These are phyloP conservation scores for Podospora didyma DNA, from an alignment of 495 filamentous ascomycete genomes.

Conservation along the genomic window DNA sequence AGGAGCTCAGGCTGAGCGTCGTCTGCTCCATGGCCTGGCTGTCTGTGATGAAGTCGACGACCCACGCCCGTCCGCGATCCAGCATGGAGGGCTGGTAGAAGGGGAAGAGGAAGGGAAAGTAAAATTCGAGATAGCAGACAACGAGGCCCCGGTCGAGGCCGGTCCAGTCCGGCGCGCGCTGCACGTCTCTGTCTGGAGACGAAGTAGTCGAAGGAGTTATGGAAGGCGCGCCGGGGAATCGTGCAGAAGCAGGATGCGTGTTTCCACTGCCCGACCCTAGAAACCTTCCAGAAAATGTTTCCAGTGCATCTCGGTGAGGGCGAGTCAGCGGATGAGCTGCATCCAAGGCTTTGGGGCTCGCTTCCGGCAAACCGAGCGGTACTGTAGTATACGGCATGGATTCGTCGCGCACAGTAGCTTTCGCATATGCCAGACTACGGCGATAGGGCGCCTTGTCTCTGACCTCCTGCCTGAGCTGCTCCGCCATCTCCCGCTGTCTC, in stretches of 20 bases:
- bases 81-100: slow-evolving; percentile 15
- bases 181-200: neutral
- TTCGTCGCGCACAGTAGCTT: neutral
- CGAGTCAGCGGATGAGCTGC: neutral
- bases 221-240: neutral
- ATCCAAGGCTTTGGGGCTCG: neutral
- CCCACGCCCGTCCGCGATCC: slow-evolving; percentile 46
- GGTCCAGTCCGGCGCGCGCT: neutral
- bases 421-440: neutral
- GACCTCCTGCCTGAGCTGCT: neutral
- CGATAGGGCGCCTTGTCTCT: neutral
- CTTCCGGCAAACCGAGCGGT: neutral
- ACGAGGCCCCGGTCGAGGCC: neutral
- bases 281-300: neutral
- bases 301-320: neutral
- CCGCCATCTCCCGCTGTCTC: neutral
- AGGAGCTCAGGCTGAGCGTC: slow-evolving; percentile 42
- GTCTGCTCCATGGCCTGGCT: slow-evolving; percentile 45
- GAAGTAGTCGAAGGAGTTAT: neutral
- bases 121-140: neutral
- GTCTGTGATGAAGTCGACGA: slow-evolving; percentile 45
- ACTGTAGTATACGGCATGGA: neutral
- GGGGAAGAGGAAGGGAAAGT: neutral
- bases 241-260: neutral
- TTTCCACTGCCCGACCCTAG: neutral